These are phyloP conservation scores for Tricholomella constricta DNA, from an alignment of 768 basidiomycete species.

Conservation along the genomic window DNA sequence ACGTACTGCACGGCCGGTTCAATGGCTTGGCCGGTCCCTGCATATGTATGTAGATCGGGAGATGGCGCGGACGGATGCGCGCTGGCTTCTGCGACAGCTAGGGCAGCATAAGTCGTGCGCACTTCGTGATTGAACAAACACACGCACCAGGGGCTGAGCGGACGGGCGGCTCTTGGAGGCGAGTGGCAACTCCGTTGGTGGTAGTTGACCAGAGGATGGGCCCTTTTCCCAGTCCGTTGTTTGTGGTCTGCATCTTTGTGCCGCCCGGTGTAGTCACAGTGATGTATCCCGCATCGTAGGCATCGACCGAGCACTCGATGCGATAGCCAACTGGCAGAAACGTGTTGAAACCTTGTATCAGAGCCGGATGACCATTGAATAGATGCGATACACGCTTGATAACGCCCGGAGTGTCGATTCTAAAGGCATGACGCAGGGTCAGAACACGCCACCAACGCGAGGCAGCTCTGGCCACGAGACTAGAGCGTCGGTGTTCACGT, in stretches of 20 bases:
- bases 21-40: slow-evolving; percentile 49
- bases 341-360: slow-evolving; percentile 98
- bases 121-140: background rate
- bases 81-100: background rate
- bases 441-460: background rate
- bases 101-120: too few relatives aligned
- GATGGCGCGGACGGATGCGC: slow-evolving; percentile 22
- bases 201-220: slow-evolving; percentile 40
- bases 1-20: slow-evolving; percentile 92
- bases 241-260: slow-evolving; percentile 59
- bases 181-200: slow-evolving; percentile 19
- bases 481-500: slow-evolving; percentile 7
- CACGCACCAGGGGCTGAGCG: slow-evolving; percentile 2
- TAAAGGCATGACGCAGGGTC: slow-evolving; percentile 44
- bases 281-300: slow-evolving; percentile 65
- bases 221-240: slow-evolving; percentile 40
- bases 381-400: slow-evolving; percentile 93
- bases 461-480: too few relatives aligned
- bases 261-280: slow-evolving; percentile 80
- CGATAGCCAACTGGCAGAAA: slow-evolving; percentile 94
- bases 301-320: slow-evolving; percentile 76
- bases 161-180: slow-evolving; percentile 4
- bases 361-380: slow-evolving; percentile 84
- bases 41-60: slow-evolving; percentile 36
- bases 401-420: slow-evolving; percentile 97